Base-by-base conservation (phyloP, 1,139 yeast species). In the Petasospora fabianii region DNA sequence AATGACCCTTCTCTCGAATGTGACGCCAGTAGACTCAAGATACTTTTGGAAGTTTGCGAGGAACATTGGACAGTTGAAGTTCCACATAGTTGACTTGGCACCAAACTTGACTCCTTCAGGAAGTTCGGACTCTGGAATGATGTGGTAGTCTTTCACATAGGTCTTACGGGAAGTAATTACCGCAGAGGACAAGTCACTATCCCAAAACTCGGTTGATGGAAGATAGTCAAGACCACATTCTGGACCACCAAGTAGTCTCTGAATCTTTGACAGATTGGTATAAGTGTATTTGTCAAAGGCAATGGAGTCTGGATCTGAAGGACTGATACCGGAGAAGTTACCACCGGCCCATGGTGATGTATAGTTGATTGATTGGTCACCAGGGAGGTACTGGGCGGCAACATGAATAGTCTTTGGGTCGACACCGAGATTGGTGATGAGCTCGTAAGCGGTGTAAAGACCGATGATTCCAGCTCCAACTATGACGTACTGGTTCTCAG, bases 321-420 rank as follows among this genome's bases (percentile, higher is more conserved):
- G 83, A 0, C 84, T 71, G 40, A 81, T 79, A 53, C 82, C 75
- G 3, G 84, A 77, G 54, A 80, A 64, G 41, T 64, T 64, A 2
- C 84, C 86, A n/a, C 86, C 86, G 1, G 90, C 90, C 72, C 82
- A 81, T 1, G 94, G 94, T 1, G 88, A 80, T 3, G 94, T 80
- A 56, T 79, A 84, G 38, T 73, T 67, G 45, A 74, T 72, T 4
- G 85, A 75, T 49, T 75, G 80, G 54, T 84, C 94, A 5, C 92
- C 94, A 2, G 94, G 92, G 35, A 80, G 58, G 48, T 68, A 72
- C 51, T 80, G 75, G 3, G 84, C 90, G 16, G 80, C 51, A 7
- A 83, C 70, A 4, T 77, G 68, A 46, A 83, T 71, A n/a, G 74
- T 65, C 5, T 57, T 42, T 1, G 76, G 73, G 6, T 61, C 47